Evolutionary conservation across 2,329 filamentous ascomycete genomes (phyloP), one percentile per base, ranked within the genome.

Genomic region (Emericellopsis atlantica): DNA sequence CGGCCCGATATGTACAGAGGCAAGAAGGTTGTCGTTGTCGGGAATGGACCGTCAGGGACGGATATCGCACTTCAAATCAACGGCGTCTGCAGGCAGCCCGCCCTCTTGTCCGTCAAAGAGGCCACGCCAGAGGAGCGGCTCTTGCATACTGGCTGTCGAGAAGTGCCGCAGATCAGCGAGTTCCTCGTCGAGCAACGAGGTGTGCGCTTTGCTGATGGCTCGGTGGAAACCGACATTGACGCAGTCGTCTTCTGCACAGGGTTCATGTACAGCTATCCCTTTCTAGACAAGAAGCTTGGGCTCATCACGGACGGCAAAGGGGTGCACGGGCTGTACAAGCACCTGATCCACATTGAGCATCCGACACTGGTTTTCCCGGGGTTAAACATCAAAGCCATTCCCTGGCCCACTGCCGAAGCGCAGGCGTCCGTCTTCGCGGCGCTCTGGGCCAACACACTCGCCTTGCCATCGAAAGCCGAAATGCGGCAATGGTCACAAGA

Each of bases 231-330:
- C 4, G 65, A 79, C 29, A 60, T 96, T 42, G 89, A 95, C 52
- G 73, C 76, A 2, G 64, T 95, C 6, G 56, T 96, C 23, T 95
- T 90, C 59, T 89, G 85, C 56, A 95, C 90, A 0, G 90, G 90
- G 0, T 96, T 93, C 52, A 74, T 94, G 43, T 95, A 85, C 60
- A 79, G 81, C 5, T 84, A 83, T 43, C 87, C 88, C 0, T 95
- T 95, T 53, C 56, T 81, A 5, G 54, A 60, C 3, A 48, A 74
- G 5, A 51, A 62, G 12, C 59, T 56, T 9, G 66, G 74, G 0
- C 55, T 87, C 2, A 69, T 89, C 42, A 79, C 74, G 0, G 73
- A 78, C 41, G 89, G 89, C 1, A 72, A 71, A 29, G 73, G 83
- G 23, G 79, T 89, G 1, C 67, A 79, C 45, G 77, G 81, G 29